Percentiles rank a stretch among this genome's conserved stretches.
Evolutionary conservation across 805 yeast genomes (phyloP).

Genomic region (Phaffomyces antillensis): DNA sequence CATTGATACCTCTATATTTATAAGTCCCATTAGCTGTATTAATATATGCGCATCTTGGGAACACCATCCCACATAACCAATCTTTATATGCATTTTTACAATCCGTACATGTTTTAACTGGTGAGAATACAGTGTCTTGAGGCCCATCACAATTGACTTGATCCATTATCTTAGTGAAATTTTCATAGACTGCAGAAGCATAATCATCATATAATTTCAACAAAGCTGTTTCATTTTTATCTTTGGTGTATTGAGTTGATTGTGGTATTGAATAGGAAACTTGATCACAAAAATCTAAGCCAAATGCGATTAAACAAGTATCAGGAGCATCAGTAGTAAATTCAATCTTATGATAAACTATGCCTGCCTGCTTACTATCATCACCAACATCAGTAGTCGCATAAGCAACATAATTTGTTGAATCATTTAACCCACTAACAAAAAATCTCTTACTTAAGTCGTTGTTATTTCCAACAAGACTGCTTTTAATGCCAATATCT

Average conservation of each 20-base stretch:
- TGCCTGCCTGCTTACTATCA: constrained; percentile 45
- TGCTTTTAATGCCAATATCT: constrained; percentile 23
- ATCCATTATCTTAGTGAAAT: constrained; percentile 70
- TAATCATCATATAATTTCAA: constrained; percentile 52
- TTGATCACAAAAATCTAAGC: constrained; percentile 65
- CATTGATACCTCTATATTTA: constrained; percentile 35
- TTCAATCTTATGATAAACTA: constrained; percentile 45
- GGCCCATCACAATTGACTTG: constrained; percentile 70
- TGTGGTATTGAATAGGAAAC: constrained; percentile 88
- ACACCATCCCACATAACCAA: constrained; percentile 86
- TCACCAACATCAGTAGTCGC: constrained; percentile 44
- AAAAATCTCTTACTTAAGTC: constrained; percentile 54
- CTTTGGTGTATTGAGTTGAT: constrained; percentile 27
- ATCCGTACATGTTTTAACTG: constrained; percentile 63
- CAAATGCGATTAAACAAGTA: constrained; percentile 69
- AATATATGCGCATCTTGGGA: constrained; percentile 69
- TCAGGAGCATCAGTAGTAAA: constrained; percentile 48
- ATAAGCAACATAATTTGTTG: constrained; percentile 59
- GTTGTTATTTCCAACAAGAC: constrained; percentile 34
- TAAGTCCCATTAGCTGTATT: constrained; percentile 37
- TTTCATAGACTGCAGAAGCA: constrained; percentile 48
- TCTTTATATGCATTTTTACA: constrained; percentile 66
- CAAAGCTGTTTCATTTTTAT: constrained; percentile 28
- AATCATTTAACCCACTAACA: constrained; percentile 50
- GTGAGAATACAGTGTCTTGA: constrained; percentile 62